These are phyloP conservation scores for Paramecium bursaria DNA, from an alignment of 73 alveolate genomes.

Conservation along the genomic window DNA sequence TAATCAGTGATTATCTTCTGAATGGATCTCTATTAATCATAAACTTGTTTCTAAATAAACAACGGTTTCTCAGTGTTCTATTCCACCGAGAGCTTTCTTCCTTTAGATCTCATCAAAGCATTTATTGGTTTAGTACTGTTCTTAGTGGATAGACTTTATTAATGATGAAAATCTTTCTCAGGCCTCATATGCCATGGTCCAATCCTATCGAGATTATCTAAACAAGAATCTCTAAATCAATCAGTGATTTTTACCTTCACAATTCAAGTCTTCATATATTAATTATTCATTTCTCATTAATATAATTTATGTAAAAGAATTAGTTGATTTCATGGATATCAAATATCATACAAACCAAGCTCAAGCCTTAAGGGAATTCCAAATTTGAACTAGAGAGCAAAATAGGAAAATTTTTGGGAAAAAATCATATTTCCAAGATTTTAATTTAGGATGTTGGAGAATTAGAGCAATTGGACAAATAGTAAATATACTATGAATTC, in stretches of 20 bases:
- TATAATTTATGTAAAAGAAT: neutral
- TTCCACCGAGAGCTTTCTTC: neutral
- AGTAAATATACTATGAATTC: conserved; percentile 1
- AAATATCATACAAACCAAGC: neutral
- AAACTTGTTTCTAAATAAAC: conserved; percentile 24
- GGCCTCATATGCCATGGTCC: conserved; percentile 62
- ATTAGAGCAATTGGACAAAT: conserved; percentile 11
- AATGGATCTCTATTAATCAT: conserved; percentile 13
- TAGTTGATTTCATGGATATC: neutral
- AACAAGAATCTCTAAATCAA: neutral
- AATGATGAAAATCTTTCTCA: too few relatives aligned
- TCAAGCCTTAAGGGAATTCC: neutral
- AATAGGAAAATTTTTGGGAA: conserved; percentile 29
- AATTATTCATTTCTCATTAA: too few relatives aligned
- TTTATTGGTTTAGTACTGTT: too few relatives aligned
- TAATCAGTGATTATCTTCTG: neutral
- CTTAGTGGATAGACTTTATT: too few relatives aligned
- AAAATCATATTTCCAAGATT: neutral
- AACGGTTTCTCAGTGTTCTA: neutral
- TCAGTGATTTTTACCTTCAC: neutral
- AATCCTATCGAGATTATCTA: neutral
- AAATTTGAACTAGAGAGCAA: conserved; percentile 33
- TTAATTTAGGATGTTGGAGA: conserved; percentile 1
- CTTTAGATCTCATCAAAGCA: neutral
- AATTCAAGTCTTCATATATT: neutral